phyloP scores from a whole-genome alignment of 2,329 filamentous ascomycete species.

The Epichloe baconii region DNA sequence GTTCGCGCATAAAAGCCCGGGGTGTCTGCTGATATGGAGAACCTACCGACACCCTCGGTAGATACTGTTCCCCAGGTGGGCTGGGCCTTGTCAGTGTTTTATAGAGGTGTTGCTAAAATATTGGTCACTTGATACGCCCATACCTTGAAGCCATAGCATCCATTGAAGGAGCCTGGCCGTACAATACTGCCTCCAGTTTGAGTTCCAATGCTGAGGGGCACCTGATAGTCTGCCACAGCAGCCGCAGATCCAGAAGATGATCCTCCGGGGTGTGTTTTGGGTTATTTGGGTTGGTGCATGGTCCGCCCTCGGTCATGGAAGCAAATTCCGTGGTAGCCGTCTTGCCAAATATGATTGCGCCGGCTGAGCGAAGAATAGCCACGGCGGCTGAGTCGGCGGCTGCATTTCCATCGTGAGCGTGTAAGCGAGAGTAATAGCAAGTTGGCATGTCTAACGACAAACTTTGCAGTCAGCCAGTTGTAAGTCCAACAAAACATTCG shows the following conservation, averaged over 20 bases:
- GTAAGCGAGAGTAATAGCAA: slow-evolving; percentile 41
- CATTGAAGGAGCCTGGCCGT: slow-evolving; percentile 51
- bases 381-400: slow-evolving; percentile 39
- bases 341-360: slow-evolving; percentile 40
- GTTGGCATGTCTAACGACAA: slow-evolving; percentile 38
- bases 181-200: slow-evolving; percentile 55
- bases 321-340: slow-evolving; percentile 52
- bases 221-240: slow-evolving; percentile 52
- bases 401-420: slow-evolving; percentile 26
- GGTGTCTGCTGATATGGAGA: slow-evolving; percentile 47
- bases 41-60: slow-evolving; percentile 47
- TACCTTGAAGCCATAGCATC: slow-evolving; percentile 47
- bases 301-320: slow-evolving; percentile 39
- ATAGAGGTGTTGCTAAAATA: neutral
- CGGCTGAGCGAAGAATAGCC: slow-evolving; percentile 36
- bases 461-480: neutral
- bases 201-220: slow-evolving; percentile 46
- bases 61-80: slow-evolving; percentile 53
- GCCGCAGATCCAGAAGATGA: slow-evolving; percentile 55
- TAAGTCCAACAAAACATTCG: neutral
- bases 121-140: neutral
- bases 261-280: slow-evolving; percentile 48
- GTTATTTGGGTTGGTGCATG: slow-evolving; percentile 53
- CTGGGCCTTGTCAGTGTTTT: slow-evolving; percentile 2
- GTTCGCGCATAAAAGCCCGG: slow-evolving; percentile 46